Percentiles rank a stretch among this genome's conserved stretches.
Evolutionary conservation across 2,329 filamentous ascomycete species (phyloP).

Genomic region (Lachnum nothofagi): DNA sequence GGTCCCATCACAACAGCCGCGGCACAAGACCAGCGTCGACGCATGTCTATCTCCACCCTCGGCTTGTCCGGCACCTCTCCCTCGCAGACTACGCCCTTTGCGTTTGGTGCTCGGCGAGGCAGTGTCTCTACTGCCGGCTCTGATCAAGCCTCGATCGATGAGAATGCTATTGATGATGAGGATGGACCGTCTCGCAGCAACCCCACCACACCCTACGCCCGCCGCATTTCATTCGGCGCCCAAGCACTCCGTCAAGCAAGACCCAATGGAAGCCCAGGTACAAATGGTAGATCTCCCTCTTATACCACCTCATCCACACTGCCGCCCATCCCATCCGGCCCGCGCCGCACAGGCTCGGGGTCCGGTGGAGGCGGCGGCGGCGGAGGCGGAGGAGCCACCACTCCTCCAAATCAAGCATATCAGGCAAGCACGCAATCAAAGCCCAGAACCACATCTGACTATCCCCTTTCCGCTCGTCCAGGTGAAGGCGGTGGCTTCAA

Average conservation of each 20-base stretch:
- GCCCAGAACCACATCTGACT: constrained; percentile 61
- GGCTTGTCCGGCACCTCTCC: constrained; percentile 69
- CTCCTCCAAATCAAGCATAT: constrained; percentile 25
- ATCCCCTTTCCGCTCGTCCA: constrained; percentile 52
- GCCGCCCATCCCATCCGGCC: constrained; percentile 27
- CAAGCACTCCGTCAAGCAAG: constrained; percentile 49
- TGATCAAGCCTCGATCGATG: constrained; percentile 63
- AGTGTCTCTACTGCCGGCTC: constrained; percentile 66
- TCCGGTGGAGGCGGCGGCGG: constrained; percentile 20
- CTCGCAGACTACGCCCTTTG: constrained; percentile 46
- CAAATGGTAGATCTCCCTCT: constrained; percentile 27
- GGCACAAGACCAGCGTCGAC: constrained; percentile 55
- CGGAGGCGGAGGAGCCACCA: constrained; percentile 22
- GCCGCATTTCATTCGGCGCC: constrained; percentile 85
- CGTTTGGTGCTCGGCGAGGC: constrained; percentile 54
- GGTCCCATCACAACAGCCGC: constrained; percentile 44
- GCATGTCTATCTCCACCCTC: constrained; percentile 69
- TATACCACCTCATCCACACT: constrained; percentile 25
- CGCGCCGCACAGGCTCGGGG: constrained; percentile 20
- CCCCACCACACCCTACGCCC: constrained; percentile 69
- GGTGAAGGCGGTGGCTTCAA: constrained; percentile 85
- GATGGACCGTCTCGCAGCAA: constrained; percentile 49
- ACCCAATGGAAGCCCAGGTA: constrained; percentile 30
- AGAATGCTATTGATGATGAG: constrained; percentile 68
- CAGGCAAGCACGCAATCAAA: constrained; percentile 56